Evolutionary conservation across 345 rosid genomes (phyloP).

Genomic region (thale cress (Arabidopsis thaliana)): DNA sequence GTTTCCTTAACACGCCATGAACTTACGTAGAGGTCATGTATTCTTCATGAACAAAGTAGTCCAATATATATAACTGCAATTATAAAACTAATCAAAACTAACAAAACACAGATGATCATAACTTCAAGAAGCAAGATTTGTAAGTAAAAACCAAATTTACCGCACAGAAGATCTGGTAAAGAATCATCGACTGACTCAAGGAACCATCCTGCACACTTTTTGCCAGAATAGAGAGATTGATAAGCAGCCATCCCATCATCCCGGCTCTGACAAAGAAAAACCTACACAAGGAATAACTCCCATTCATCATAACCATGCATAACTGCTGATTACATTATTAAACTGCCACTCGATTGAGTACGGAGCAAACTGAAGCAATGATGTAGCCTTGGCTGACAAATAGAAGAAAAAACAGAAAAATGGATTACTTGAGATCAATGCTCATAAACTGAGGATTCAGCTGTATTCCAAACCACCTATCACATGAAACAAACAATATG

Average conservation of each 20-base stretch:
- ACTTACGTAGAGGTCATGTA: constrained; percentile 97
- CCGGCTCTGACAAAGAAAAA: constrained; percentile 97
- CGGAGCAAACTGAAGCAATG: constrained; percentile 15
- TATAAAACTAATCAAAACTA: constrained; percentile 13
- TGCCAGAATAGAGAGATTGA: constrained; percentile 83
- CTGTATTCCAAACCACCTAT: constrained; percentile 94
- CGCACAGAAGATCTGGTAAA: constrained; percentile 75
- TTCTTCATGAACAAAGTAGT: constrained; percentile 84
- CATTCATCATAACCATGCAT: neutral
- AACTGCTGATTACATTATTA: neutral
- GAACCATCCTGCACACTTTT: constrained; percentile 62
- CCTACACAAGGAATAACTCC: constrained; percentile 48
- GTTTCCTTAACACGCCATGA: constrained; percentile 17
- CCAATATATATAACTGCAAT: constrained; percentile 76
- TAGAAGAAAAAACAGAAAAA: constrained; percentile 13
- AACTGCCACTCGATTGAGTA: neutral
- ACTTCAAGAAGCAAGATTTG: constrained; percentile 4
- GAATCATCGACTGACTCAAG: constrained; percentile 76
- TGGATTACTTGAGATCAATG: constrained; percentile 88
- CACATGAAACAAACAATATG: constrained; percentile 36
- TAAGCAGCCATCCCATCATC: constrained; percentile 97
- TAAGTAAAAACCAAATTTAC: constrained; percentile 56
- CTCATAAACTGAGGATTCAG: constrained; percentile 85
- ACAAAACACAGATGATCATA: neutral
- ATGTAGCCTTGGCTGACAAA: neutral